These are phyloP conservation scores for Arabidopsis lyrata DNA, from an alignment of 441 rosid species.

Conservation along the genomic window DNA sequence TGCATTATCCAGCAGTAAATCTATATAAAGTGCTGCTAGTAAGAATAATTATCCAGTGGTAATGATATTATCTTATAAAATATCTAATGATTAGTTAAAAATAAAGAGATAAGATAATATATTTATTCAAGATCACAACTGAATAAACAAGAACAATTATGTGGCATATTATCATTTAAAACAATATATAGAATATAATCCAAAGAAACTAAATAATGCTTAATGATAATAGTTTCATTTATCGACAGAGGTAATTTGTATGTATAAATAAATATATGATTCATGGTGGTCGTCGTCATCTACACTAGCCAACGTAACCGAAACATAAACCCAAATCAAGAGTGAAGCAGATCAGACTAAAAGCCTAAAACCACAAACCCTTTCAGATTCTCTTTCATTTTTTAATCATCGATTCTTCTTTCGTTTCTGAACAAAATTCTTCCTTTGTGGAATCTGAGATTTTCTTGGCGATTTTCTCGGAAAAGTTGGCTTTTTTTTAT, in stretches of 20 bases:
- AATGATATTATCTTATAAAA: too few relatives aligned
- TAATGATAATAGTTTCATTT: neutral
- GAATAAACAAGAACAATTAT: neutral
- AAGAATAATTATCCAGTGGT: too few relatives aligned
- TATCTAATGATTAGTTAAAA: neutral
- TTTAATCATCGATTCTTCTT: neutral
- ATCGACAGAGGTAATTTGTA: neutral
- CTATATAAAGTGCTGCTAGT: too few relatives aligned
- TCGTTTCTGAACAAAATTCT: neutral
- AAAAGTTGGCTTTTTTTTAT: neutral
- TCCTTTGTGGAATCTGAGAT: neutral
- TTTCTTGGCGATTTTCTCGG: conserved; percentile 11
- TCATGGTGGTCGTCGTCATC: conserved; percentile 19
- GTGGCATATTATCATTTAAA: neutral
- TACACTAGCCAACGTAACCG: conserved; percentile 20
- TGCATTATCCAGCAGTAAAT: too few relatives aligned
- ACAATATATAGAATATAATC: too few relatives aligned
- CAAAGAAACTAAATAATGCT: neutral
- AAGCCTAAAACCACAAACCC: conserved; percentile 16
- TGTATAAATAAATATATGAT: neutral
- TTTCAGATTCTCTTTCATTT: conserved; percentile 22
- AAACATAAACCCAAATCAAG: conserved; percentile 24
- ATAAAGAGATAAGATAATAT: neutral
- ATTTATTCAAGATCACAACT: neutral
- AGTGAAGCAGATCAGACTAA: conserved; percentile 5